Percentiles rank a stretch among this genome's conserved stretches.
These are phyloP conservation scores for Ceratobasidium sp. DNA, from an alignment of 1,284 basidiomycete species.

Conservation along the genomic window DNA sequence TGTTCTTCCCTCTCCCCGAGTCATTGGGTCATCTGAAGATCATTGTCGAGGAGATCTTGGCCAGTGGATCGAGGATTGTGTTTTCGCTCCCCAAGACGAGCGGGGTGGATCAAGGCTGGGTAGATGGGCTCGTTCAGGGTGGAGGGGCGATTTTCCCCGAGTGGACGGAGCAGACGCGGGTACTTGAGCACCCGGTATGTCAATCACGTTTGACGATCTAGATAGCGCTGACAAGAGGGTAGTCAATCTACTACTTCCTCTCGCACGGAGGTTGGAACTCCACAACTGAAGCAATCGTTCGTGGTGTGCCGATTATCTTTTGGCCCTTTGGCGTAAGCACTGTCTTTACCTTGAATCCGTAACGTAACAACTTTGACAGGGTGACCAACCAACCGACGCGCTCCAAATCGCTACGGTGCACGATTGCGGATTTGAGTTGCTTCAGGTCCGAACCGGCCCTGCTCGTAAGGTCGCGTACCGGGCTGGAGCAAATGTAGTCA, in stretches of 20 bases:
- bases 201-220: neutral
- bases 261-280: conserved; percentile 16
- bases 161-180: conserved; percentile 24
- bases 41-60: conserved; percentile 7
- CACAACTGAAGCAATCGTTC: neutral
- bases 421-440: conserved; percentile 24
- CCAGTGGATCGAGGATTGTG: neutral
- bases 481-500: neutral
- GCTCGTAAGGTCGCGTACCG: neutral
- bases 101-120: neutral
- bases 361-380: neutral
- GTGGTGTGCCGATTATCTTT: conserved; percentile 17
- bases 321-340: neutral
- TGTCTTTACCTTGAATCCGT: neutral
- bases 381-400: conserved; percentile 11
- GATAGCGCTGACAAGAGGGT: too few species aligned
- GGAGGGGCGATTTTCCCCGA: conserved; percentile 27
- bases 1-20: conserved; percentile 6
- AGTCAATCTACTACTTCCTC: conserved; percentile 20
- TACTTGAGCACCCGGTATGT: conserved; percentile 34
- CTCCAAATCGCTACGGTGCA: neutral
- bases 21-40: conserved; percentile 7
- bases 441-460: conserved; percentile 22
- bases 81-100: neutral
- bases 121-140: neutral